Evolutionary conservation across 2,329 filamentous ascomycete species (phyloP).

Genomic region (Epichloe uncinata): DNA sequence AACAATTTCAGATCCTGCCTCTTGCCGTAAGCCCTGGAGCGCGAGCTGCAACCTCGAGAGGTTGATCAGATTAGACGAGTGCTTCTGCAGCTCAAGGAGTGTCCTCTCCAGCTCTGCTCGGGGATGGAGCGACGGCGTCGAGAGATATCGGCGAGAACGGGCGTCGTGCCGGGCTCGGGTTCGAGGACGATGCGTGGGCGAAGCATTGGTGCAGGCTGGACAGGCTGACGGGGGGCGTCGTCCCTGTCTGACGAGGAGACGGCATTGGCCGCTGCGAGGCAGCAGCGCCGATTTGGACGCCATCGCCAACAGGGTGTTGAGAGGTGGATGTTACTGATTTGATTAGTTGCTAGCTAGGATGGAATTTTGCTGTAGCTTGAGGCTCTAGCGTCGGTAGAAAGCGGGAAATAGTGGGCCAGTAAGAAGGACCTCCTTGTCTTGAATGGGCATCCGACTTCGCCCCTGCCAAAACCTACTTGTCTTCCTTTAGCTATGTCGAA

Average conservation of each 20-base stretch:
- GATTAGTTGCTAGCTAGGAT: neutral
- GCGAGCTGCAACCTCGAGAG: conserved; percentile 61
- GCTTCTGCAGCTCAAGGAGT: conserved; percentile 46
- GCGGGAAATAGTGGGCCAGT: neutral
- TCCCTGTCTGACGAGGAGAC: conserved; percentile 12
- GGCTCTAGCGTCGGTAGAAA: neutral
- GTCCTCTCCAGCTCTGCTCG: conserved; percentile 44
- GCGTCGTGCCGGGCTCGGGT: conserved; percentile 9
- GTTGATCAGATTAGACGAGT: conserved; percentile 49
- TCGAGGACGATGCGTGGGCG: conserved; percentile 9
- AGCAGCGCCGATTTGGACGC: conserved; percentile 18
- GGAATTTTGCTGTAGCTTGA: neutral
- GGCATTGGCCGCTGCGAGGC: conserved; percentile 14
- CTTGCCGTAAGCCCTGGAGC: conserved; percentile 47
- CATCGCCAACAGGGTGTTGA: conserved; percentile 13
- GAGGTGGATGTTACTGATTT: neutral
- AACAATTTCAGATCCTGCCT: conserved; percentile 41
- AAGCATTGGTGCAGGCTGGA: conserved; percentile 18
- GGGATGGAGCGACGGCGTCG: conserved; percentile 18
- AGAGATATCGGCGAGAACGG: conserved; percentile 15
- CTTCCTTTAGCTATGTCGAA: no score
- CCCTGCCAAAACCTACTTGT: no score
- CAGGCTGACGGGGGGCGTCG: conserved; percentile 14
- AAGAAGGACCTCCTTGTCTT: no score
- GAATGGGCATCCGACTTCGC: no score